phyloP scores from a whole-genome alignment of 2,329 filamentous ascomycete genomes.

The Clonostachys byssicola region DNA sequence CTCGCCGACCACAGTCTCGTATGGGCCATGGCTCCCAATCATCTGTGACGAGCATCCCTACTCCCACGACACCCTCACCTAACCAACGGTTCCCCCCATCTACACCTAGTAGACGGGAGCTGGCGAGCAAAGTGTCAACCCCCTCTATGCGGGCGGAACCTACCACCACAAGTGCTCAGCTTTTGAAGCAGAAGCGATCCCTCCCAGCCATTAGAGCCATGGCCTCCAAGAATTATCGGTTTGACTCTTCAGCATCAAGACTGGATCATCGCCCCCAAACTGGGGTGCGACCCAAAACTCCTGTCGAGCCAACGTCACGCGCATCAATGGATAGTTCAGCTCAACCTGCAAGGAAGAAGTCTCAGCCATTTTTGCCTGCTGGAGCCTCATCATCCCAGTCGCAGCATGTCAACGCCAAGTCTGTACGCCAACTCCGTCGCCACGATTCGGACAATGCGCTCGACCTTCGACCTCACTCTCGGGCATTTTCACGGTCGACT shows the following conservation, averaged over 20 bases:
- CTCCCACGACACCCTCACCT: slow-evolving; percentile 55
- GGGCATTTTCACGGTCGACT: slow-evolving; percentile 52
- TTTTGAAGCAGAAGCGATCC: slow-evolving; percentile 62
- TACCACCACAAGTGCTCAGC: slow-evolving; percentile 62
- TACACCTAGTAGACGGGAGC: slow-evolving; percentile 57
- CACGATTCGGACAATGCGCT: slow-evolving; percentile 73
- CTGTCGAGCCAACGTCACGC: slow-evolving; percentile 56
- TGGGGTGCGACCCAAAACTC: slow-evolving; percentile 63
- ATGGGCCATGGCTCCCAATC: slow-evolving; percentile 66
- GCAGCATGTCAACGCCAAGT: slow-evolving; percentile 73
- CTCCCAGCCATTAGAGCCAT: slow-evolving; percentile 53
- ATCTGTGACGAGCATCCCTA: slow-evolving; percentile 60
- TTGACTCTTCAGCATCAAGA: slow-evolving; percentile 57
- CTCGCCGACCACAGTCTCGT: slow-evolving; percentile 62
- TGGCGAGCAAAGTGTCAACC: slow-evolving; percentile 50
- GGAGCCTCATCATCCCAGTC: slow-evolving; percentile 70
- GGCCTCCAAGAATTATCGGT: slow-evolving; percentile 44
- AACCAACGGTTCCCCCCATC: slow-evolving; percentile 47
- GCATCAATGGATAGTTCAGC: slow-evolving; percentile 42
- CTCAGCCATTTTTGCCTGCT: slow-evolving; percentile 74
- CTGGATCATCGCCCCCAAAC: slow-evolving; percentile 49
- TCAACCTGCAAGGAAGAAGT: slow-evolving; percentile 37
- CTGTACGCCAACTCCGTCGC: slow-evolving; percentile 67
- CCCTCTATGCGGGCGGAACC: slow-evolving; percentile 53
- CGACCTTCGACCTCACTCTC: slow-evolving; percentile 53